Conservation (phyloP, 2,329 filamentous ascomycete genomes). For the Fusarium albosuccineum region DNA sequence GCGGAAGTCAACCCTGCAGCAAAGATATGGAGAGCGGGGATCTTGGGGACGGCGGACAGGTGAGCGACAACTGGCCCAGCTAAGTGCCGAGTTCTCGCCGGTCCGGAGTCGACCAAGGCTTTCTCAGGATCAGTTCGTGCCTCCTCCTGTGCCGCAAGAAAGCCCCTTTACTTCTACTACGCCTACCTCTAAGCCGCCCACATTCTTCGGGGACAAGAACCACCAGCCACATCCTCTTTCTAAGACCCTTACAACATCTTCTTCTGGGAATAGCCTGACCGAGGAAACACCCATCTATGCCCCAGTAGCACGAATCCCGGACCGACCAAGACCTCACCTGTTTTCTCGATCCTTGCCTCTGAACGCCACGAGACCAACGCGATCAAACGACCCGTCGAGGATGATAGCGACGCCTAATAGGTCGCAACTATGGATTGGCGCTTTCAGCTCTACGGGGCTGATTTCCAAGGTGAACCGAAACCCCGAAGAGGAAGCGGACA, state of each 20-base stretch:
- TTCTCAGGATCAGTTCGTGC: slow-evolving; percentile 83
- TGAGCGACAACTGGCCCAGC: slow-evolving; percentile 66
- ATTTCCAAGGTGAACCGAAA: slow-evolving; percentile 95
- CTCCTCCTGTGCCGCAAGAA: slow-evolving; percentile 71
- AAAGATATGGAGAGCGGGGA: slow-evolving; percentile 78
- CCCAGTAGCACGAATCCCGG: slow-evolving; percentile 46
- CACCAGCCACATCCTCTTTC: slow-evolving; percentile 85
- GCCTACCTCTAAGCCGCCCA: slow-evolving; percentile 65
- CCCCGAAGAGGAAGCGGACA: slow-evolving; percentile 73
- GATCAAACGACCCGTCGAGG: slow-evolving; percentile 49
- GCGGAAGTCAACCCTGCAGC: slow-evolving; percentile 88
- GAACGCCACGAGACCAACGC: slow-evolving; percentile 54
- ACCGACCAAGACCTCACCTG: slow-evolving; percentile 48
- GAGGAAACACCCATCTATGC: slow-evolving; percentile 70
- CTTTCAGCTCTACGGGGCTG: slow-evolving; percentile 94
- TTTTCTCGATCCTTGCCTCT: slow-evolving; percentile 57
- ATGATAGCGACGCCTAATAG: slow-evolving; percentile 61
- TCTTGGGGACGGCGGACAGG: slow-evolving; percentile 72
- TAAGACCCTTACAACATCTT: slow-evolving; percentile 87
- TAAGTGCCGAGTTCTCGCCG: slow-evolving; percentile 68
- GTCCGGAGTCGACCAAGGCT: slow-evolving; percentile 76
- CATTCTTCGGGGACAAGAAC: slow-evolving; percentile 55
- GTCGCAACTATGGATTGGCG: slow-evolving; percentile 75
- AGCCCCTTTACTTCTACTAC: slow-evolving; percentile 71
- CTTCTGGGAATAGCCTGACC: slow-evolving; percentile 80